Evolutionary conservation across 73 alveolate genomes (phyloP).

Genomic region (Tetrahymena elliotti): DNA sequence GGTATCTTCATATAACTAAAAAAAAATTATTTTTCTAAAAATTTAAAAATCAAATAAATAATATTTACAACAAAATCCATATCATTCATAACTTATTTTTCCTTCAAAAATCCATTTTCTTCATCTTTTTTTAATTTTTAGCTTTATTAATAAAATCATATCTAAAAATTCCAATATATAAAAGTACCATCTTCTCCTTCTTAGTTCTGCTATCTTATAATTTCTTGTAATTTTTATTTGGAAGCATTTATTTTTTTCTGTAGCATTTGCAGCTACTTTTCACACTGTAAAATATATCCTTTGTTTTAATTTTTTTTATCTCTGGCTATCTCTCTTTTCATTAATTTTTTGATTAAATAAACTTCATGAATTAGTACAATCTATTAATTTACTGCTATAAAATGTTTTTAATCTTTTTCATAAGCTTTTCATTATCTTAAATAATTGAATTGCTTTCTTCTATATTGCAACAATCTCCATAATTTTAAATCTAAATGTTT

Average conservation of each 20-base stretch:
- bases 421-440: neutral
- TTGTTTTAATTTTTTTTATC: neutral
- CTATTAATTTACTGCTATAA: neutral
- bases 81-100: neutral
- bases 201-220: neutral
- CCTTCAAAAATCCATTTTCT: neutral
- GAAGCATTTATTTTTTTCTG: neutral
- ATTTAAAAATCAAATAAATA: neutral
- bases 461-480: neutral
- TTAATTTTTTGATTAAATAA: neutral
- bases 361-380: neutral
- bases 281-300: neutral
- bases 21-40: neutral
- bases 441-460: neutral
- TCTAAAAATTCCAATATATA: too few relatives aligned
- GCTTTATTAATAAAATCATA: neutral
- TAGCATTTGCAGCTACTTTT: neutral
- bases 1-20: neutral
- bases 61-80: neutral
- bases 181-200: neutral
- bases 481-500: neutral
- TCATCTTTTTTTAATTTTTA: neutral
- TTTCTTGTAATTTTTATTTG: neutral
- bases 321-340: neutral
- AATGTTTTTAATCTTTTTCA: neutral